Conservation (phyloP, 108 stramenopile genomes). For the Nannochloropsis oceanica region DNA sequence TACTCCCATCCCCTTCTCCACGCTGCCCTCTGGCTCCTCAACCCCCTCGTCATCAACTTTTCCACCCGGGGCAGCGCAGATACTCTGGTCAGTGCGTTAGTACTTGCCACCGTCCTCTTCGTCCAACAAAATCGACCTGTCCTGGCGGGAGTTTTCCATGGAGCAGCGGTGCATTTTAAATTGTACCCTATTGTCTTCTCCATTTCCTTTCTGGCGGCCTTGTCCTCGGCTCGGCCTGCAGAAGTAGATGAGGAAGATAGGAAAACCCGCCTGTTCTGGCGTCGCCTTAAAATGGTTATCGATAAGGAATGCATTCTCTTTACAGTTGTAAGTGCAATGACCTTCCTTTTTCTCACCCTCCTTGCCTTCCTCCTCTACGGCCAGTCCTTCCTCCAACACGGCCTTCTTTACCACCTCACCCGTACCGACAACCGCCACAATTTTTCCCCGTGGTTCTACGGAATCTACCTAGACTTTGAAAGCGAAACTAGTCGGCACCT, state of each 20-base stretch:
- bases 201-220: slow-evolving; percentile 23
- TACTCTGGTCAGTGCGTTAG: slow-evolving; percentile 1
- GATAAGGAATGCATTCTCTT: slow-evolving; percentile 36
- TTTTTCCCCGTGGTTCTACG: slow-evolving; percentile 64
- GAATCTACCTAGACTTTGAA: slow-evolving; percentile 64
- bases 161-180: slow-evolving; percentile 40
- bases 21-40: slow-evolving; percentile 8
- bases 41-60: slow-evolving; percentile 10
- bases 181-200: slow-evolving; percentile 46
- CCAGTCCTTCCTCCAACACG: slow-evolving; percentile 55
- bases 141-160: not conserved
- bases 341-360: slow-evolving; percentile 46
- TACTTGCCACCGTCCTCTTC: not conserved
- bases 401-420: slow-evolving; percentile 78
- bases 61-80: slow-evolving; percentile 23
- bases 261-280: not conserved
- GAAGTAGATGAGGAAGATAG: not conserved
- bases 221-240: not conserved
- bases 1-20: not conserved
- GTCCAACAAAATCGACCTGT: not conserved
- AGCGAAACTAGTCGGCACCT: slow-evolving; percentile 1
- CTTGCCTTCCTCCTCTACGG: slow-evolving; percentile 53
- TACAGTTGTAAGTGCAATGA: slow-evolving; percentile 42
- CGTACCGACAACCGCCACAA: slow-evolving; percentile 88
- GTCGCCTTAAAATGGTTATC: not conserved